phyloP scores from a whole-genome alignment of 148 eudicot genomes.

The Camellia granthamiana region DNA sequence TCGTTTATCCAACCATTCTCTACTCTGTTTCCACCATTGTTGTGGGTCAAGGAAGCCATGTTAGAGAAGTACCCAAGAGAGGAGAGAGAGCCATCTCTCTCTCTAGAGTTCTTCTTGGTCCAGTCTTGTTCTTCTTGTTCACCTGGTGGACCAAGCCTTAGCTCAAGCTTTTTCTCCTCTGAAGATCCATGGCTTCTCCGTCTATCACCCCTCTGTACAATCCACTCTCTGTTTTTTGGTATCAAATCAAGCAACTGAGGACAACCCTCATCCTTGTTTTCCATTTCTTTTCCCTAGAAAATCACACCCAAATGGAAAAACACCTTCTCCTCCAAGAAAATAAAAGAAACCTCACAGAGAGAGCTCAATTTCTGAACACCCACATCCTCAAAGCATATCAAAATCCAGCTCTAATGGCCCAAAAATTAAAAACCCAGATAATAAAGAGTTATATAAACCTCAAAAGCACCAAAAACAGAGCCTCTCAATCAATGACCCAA shows the following conservation, averaged over 20 bases:
- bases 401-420: not conserved
- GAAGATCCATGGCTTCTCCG: conserved; percentile 27
- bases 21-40: not conserved
- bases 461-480: conserved; percentile 13
- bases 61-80: conserved; percentile 31
- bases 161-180: conserved; percentile 67
- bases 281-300: conserved; percentile 17
- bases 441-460: not conserved
- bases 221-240: conserved; percentile 31
- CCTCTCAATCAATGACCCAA: not conserved
- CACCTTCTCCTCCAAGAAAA: not conserved
- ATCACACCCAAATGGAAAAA: conserved; percentile 21
- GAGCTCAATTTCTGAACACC: conserved; percentile 15
- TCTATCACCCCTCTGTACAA: conserved; percentile 19
- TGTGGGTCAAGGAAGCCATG: not conserved
- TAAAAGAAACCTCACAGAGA: not conserved
- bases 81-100: conserved; percentile 30
- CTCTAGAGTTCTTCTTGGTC: conserved; percentile 19
- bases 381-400: conserved; percentile 31
- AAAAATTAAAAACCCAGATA: conserved; percentile 20
- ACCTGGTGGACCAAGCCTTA: conserved; percentile 79
- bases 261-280: conserved; percentile 15
- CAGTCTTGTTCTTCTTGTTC: conserved; percentile 20
- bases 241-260: conserved; percentile 66
- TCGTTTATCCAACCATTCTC: conserved; percentile 2